A percentile compares a stretch with the other conserved stretches of the same genome.
Evolutionary conservation across 1,284 basidiomycete genomes (phyloP).

Genomic region (Exobasidium rhododendri): DNA sequence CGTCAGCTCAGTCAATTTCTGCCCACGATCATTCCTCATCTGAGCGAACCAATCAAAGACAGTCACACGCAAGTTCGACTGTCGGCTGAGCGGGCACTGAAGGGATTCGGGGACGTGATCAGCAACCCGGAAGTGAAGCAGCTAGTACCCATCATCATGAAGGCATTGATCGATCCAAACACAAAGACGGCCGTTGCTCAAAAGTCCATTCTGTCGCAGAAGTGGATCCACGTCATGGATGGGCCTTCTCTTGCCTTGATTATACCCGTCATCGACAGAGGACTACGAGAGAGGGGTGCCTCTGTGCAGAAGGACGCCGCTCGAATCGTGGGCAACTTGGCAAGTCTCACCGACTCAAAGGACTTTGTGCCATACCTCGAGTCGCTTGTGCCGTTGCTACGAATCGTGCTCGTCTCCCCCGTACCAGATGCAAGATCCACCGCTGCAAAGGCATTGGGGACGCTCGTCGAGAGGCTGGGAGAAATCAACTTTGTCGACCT

Average conservation of each 20-base stretch:
- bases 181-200: slow-evolving; percentile 81
- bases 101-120: slow-evolving; percentile 82
- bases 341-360: slow-evolving; percentile 85
- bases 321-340: slow-evolving; percentile 92
- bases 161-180: slow-evolving; percentile 90
- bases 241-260: slow-evolving; percentile 95
- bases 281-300: slow-evolving; percentile 83
- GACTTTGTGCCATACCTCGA: slow-evolving; percentile 95
- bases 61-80: slow-evolving; percentile 93
- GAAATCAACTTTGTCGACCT: slow-evolving; percentile 94
- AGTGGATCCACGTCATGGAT: slow-evolving; percentile 98
- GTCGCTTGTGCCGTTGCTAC: slow-evolving; percentile 83
- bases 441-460: slow-evolving; percentile 94
- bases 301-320: slow-evolving; percentile 93
- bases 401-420: slow-evolving; percentile 79
- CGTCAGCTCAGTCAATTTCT: slow-evolving; percentile 90
- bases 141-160: slow-evolving; percentile 85
- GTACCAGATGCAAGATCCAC: slow-evolving; percentile 96
- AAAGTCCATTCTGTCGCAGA: slow-evolving; percentile 79
- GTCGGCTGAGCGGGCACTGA: slow-evolving; percentile 90
- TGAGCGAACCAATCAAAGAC: slow-evolving; percentile 92
- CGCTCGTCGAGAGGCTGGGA: slow-evolving; percentile 90
- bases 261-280: slow-evolving; percentile 91
- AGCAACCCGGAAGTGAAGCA: slow-evolving; percentile 74
- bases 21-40: slow-evolving; percentile 90